Evolutionary conservation across 495 filamentous ascomycete genomes (phyloP), one percentile per base, ranked within the genome.

Genomic region (Penicillium fimorum): DNA sequence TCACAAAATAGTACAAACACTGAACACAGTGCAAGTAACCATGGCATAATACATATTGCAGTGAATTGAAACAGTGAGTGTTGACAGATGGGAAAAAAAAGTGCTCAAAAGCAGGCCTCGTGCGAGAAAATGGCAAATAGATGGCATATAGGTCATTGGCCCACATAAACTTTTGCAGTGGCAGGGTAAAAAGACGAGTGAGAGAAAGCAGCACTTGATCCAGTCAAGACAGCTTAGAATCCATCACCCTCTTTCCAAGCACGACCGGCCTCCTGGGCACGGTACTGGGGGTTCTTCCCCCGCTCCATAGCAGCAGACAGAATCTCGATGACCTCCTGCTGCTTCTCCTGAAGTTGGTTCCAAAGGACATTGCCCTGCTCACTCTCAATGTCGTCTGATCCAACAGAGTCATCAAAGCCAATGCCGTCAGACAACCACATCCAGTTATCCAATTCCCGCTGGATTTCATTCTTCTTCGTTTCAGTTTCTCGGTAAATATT

Each of bases 231-330:
- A 38, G 33, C 15, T 66, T 57, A 76, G 55, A 75, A 82, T n/a
- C 77, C 79, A 64, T 83, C 80, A 6, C 78, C 80, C 38, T 80
- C 76, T 33, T 78, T 74, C 77, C 76, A 82, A 29, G 64, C 58
- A 46, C 80, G 75, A 42, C 82, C 80, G 12, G 70, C 75, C 58
- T 85, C 82, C 55, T 65, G 27, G 25, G 83, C 84, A 53, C 84
- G 67, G 46, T 71, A 64, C 53, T 60, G 63, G 0, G 83, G 79
- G 64, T 85, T 72, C 32, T 74, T 66, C 0, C 85, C 85, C 38
- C 78, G 73, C 49, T 75, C 61, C 12, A 79, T 59, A 0, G 85
- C 84, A 50, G 71, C 73, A 17, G 63, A 35, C 8, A 70, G 51
- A 45, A 70, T 72, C 17, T 69, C 57, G 9, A 61, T 53, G 20